phyloP scores from a whole-genome alignment of 768 basidiomycete species.

The Russula compacta region DNA sequence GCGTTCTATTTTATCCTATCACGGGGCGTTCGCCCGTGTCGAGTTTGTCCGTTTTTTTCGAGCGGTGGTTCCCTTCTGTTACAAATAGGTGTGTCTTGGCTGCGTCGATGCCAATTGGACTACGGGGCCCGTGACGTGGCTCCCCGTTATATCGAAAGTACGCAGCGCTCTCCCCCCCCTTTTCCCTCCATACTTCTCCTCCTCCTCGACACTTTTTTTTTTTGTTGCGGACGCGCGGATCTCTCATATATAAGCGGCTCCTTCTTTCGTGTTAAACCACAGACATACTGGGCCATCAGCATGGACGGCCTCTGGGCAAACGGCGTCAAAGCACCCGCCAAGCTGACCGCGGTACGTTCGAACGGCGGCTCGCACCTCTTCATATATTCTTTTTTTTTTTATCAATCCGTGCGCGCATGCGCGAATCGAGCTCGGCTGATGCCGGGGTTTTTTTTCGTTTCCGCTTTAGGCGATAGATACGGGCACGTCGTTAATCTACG shows the following conservation, averaged over 20 bases:
- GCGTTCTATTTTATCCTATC: not conserved
- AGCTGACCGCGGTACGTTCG: slow-evolving; percentile 31
- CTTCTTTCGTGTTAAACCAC: not conserved
- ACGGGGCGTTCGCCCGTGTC: not conserved
- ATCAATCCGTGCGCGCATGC: not conserved
- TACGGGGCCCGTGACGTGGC: slow-evolving; percentile 30
- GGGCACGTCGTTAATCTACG: slow-evolving; percentile 57
- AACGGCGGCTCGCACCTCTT: no score
- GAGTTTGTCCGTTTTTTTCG: not conserved
- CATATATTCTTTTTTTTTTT: not conserved
- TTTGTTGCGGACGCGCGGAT: not conserved
- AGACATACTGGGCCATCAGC: slow-evolving; percentile 55
- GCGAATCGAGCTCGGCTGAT: not conserved
- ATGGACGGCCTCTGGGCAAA: slow-evolving; percentile 40
- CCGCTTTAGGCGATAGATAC: slow-evolving; percentile 51
- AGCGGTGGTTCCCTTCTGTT: not conserved
- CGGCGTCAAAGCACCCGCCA: slow-evolving; percentile 11
- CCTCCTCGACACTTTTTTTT: no score
- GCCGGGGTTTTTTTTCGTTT: not conserved
- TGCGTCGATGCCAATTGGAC: slow-evolving; percentile 34
- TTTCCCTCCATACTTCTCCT: no score
- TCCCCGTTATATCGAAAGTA: slow-evolving; percentile 31
- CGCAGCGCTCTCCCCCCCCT: not conserved
- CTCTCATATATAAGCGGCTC: not conserved
- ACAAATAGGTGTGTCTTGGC: slow-evolving; percentile 33